These are phyloP conservation scores for Schizosaccharomyces osmophilus DNA, from an alignment of 805 yeast genomes.

Conservation along the genomic window DNA sequence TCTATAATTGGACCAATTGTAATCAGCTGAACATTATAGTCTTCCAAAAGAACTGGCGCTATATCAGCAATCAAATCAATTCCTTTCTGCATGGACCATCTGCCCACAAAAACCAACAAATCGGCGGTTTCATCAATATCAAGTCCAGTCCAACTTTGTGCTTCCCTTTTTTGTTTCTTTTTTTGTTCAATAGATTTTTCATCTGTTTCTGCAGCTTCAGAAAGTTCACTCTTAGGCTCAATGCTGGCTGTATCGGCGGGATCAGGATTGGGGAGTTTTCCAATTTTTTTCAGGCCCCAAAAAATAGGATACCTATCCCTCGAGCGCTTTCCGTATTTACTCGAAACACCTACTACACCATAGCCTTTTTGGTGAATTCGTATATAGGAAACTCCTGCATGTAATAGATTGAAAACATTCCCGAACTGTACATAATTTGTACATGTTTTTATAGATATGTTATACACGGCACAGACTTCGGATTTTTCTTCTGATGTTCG, in stretches of 20 bases:
- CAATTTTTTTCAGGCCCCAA: constrained; percentile 1
- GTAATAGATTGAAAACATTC: constrained; percentile 1
- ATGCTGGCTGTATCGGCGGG: neutral
- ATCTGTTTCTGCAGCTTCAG: neutral
- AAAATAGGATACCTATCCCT: neutral
- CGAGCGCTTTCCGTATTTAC: constrained; percentile 1
- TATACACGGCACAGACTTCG: constrained; percentile 1
- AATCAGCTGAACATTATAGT: neutral
- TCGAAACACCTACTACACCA: constrained; percentile 2
- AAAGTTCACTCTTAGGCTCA: neutral
- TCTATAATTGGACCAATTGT: constrained; percentile 1
- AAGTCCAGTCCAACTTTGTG: neutral
- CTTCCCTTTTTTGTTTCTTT: neutral
- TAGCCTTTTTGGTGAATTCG: constrained; percentile 2
- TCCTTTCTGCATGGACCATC: constrained; percentile 3
- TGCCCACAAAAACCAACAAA: neutral
- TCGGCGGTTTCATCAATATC: neutral
- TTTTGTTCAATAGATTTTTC: neutral
- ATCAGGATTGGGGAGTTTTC: constrained; percentile 1
- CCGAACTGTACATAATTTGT: constrained; percentile 1
- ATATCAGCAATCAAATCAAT: constrained; percentile 1
- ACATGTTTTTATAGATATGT: neutral
- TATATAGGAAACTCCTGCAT: constrained; percentile 1
- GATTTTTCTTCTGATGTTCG: neutral
- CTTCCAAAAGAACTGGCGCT: neutral